Base-by-base conservation (phyloP, 768 basidiomycete species). In the Podaxis pistillaris region DNA sequence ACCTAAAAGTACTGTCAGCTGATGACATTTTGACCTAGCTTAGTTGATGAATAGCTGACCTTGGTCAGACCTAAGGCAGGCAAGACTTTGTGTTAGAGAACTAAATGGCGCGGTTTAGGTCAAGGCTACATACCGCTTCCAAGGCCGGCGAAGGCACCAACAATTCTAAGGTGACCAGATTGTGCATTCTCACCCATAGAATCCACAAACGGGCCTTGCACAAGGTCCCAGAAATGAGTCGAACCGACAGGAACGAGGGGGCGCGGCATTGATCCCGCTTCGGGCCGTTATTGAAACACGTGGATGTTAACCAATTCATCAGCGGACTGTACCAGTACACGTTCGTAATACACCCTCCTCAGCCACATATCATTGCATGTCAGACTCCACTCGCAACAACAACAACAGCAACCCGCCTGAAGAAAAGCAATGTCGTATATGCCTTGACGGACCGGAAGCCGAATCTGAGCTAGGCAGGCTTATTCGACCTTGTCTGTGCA, bases 341-440 rank as follows among this genome's bases (percentile, higher is more conserved):
- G 19, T 22, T 46, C 38, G 30, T 64, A 17, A 38, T 28, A 38
- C 15, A 36, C 33, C 28, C 37, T 47, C 28, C 46, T 67, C 69
- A 62, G 36, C 44, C 56, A 37, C 40, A 13, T n/a, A 36, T 61
- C 19, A 38, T 63, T 51, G 19, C 38, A 58, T 53, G 64, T 49
- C 62, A 55, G 60, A 50, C 19, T 4, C 36, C 28, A 49, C 57
- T 49, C 53, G 19, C 44, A 56, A 24, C 26, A 59, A 60, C 37
- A 41, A 74, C 26, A 28, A 60, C 37, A 38, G 73, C 26, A 47
- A 46, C 15, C 60, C 19, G 11, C 51, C 36, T 40, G 54, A 82
- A 56, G 85, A 86, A 68, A 88, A 83, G 68, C 89, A 90, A 70
- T 95, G 94, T 69, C 82, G 94, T 58, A 96, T 96, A 51, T 96